phyloP scores from a whole-genome alignment of 768 basidiomycete species.

The Porphyrellus cyaneotinctus region DNA sequence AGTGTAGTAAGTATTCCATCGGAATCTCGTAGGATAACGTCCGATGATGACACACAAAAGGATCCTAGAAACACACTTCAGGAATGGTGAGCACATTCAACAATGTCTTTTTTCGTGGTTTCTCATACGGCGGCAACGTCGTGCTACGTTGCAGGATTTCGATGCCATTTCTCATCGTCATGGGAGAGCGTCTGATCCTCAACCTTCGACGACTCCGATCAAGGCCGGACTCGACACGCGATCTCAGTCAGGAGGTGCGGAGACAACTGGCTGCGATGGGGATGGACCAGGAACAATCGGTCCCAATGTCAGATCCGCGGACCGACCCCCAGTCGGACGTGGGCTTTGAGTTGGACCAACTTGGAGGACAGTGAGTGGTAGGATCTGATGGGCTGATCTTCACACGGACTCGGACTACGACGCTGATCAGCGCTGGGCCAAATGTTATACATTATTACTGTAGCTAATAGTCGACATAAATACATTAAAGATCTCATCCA shows the following conservation, averaged over 20 bases:
- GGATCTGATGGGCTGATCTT: no score
- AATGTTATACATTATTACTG: no score
- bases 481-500: slow-evolving; percentile 10
- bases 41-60: background rate
- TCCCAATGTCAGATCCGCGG: background rate
- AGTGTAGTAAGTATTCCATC: slow-evolving; percentile 4
- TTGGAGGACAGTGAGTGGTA: background rate
- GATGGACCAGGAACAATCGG: no score
- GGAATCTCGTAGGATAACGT: background rate
- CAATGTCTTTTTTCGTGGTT: background rate
- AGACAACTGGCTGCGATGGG: slow-evolving; percentile 11
- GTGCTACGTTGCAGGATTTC: slow-evolving; percentile 1
- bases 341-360: background rate
- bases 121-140: background rate
- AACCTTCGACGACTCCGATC: slow-evolving; percentile 14
- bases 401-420: no score
- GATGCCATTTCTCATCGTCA: slow-evolving; percentile 8
- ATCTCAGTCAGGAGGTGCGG: slow-evolving; percentile 11
- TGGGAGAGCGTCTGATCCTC: slow-evolving; percentile 24
- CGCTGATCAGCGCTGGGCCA: no score
- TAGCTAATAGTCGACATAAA: background rate
- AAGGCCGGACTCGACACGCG: slow-evolving; percentile 1
- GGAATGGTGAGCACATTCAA: slow-evolving; percentile 3
- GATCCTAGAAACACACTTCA: slow-evolving; percentile 16
- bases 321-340: background rate